Conservation (phyloP, 2,329 filamentous ascomycete species). For the Magnaporthales sp. region DNA sequence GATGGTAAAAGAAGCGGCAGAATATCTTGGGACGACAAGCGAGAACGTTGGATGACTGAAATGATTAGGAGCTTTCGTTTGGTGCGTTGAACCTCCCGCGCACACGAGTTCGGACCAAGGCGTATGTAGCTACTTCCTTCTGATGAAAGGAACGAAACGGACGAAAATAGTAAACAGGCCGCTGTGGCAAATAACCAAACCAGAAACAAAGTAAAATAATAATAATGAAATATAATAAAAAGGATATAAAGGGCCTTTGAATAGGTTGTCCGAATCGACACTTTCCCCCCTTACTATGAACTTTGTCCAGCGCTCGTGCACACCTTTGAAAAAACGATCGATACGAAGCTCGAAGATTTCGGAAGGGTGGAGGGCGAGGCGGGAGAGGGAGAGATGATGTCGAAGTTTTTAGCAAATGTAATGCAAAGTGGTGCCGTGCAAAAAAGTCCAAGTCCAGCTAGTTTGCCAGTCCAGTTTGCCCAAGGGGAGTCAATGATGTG, state of each 20-base stretch:
- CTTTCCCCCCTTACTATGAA: neutral
- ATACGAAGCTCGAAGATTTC: neutral
- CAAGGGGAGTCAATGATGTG: neutral
- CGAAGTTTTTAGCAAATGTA: neutral
- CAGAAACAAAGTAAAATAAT: neutral
- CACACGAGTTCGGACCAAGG: neutral
- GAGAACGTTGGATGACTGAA: neutral
- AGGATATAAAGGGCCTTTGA: neutral
- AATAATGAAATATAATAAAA: too few relatives aligned
- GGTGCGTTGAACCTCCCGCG: neutral
- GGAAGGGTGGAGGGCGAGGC: neutral
- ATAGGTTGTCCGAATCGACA: neutral
- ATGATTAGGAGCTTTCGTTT: neutral
- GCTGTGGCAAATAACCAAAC: neutral
- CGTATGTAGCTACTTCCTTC: neutral
- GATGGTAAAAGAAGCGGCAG: neutral
- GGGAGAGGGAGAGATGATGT: neutral
- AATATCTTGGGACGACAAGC: neutral
- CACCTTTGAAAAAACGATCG: neutral
- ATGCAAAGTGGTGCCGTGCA: neutral
- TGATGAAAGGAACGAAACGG: neutral
- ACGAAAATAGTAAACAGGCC: neutral
- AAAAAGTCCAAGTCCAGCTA: neutral
- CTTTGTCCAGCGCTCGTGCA: neutral
- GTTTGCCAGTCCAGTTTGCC: neutral